Percentiles rank a stretch among this genome's conserved stretches.
These are phyloP conservation scores for Scedosporium apiospermum DNA, from an alignment of 2,329 filamentous ascomycete species.

Conservation along the genomic window DNA sequence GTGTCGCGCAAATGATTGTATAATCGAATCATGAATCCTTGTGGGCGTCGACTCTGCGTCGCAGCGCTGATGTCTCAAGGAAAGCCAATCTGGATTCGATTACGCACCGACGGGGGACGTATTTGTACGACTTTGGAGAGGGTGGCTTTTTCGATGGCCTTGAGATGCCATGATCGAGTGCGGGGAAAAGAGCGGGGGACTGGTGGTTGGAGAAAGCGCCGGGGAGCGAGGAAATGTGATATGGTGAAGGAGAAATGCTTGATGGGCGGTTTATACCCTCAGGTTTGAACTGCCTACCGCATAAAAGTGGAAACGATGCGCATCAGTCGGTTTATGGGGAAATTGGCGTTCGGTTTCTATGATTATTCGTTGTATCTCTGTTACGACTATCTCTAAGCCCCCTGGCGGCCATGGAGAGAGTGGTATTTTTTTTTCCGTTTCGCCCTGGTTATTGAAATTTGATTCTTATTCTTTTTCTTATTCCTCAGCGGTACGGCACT, in stretches of 20 bases:
- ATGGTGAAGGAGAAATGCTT: neutral
- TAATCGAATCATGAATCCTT: slow-evolving; percentile 26
- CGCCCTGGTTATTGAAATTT: neutral
- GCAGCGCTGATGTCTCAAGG: too few species aligned
- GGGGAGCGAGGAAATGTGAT: neutral
- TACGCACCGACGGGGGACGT: neutral
- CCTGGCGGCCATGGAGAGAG: neutral
- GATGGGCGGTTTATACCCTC: neutral
- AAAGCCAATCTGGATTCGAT: neutral
- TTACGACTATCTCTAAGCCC: neutral
- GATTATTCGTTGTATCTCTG: slow-evolving; percentile 1
- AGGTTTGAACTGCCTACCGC: neutral
- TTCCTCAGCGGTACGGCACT: neutral
- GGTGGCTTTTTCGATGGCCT: too few species aligned
- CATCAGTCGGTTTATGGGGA: slow-evolving; percentile 1
- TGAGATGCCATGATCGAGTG: neutral
- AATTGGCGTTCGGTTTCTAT: neutral
- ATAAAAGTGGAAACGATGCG: neutral
- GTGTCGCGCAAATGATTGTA: slow-evolving; percentile 97
- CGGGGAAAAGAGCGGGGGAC: neutral
- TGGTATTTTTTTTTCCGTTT: neutral
- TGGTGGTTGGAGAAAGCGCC: neutral
- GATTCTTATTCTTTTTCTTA: neutral
- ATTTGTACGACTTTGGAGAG: neutral
- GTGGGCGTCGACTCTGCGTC: neutral